These are phyloP conservation scores for Lathyrus tuberosus DNA, from an alignment of 306 rosid genomes.

Conservation along the genomic window DNA sequence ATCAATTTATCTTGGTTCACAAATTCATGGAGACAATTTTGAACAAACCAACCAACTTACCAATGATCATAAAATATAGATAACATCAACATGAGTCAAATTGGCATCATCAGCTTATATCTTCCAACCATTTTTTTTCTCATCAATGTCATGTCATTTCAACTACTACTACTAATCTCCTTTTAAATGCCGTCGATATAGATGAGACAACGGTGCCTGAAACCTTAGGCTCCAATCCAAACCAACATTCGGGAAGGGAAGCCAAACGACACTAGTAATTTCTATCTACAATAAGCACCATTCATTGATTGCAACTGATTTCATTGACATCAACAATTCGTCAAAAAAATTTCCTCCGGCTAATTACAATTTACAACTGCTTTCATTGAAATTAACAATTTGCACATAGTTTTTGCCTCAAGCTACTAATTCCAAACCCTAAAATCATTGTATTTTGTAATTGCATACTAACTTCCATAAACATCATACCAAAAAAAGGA, in stretches of 20 bases:
- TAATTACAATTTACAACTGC: neutral
- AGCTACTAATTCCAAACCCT: neutral
- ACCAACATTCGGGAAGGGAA: too few relatives aligned
- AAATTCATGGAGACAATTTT: neutral
- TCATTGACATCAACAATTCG: neutral
- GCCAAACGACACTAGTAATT: neutral
- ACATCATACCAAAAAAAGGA: neutral
- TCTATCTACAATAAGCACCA: neutral
- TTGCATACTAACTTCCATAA: constrained; percentile 6
- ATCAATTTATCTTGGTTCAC: too few relatives aligned
- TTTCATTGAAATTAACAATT: neutral
- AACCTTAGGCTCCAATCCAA: too few relatives aligned
- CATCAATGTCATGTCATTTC: constrained; percentile 18
- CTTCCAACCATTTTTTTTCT: neutral
- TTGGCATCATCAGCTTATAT: constrained; percentile 5
- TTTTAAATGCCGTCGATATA: too few relatives aligned
- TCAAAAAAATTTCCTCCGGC: neutral
- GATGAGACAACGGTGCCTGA: too few relatives aligned
- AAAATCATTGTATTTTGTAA: constrained; percentile 11
- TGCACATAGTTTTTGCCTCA: constrained; percentile 2
- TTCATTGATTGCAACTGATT: neutral
- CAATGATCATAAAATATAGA: constrained; percentile 12
- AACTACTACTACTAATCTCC: neutral
- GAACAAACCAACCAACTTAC: neutral
- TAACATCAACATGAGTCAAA: neutral